A percentile compares a stretch with the other conserved stretches of the same genome.
phyloP scores from a whole-genome alignment of 177 flowering plant genomes.

The Vitis hybrid region DNA sequence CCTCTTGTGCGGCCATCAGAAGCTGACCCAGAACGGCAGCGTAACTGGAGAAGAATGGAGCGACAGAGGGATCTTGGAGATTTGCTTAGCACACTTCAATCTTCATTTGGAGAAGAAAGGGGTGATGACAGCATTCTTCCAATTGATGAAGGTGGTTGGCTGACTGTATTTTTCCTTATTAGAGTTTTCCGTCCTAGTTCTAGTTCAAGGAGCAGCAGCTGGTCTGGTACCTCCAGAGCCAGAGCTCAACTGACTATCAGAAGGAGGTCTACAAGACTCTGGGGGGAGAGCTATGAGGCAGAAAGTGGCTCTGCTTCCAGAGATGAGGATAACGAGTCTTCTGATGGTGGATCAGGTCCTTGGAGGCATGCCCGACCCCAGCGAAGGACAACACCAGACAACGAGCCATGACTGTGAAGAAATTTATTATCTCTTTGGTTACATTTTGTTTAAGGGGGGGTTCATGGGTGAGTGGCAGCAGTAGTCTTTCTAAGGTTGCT shows the following conservation, averaged over 20 bases:
- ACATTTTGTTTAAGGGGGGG: background rate
- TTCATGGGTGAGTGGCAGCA: background rate
- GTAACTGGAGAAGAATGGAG: conserved; percentile 79
- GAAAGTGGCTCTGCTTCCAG: conserved; percentile 40
- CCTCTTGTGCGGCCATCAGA: conserved; percentile 73
- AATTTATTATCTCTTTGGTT: background rate
- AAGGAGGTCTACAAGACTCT: conserved; percentile 45
- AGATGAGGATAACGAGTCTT: conserved; percentile 44
- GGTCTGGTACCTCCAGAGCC: conserved; percentile 51
- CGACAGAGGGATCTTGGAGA: conserved; percentile 82
- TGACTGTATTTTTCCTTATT: conserved; percentile 59
- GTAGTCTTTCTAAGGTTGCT: too few species aligned
- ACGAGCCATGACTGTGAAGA: conserved; percentile 19
- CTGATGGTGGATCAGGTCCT: conserved; percentile 41
- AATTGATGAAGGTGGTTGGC: conserved; percentile 49
- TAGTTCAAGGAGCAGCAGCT: conserved; percentile 40
- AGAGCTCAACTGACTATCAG: conserved; percentile 48
- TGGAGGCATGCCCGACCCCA: conserved; percentile 30
- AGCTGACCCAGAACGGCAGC: conserved; percentile 72
- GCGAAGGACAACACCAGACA: conserved; percentile 41
- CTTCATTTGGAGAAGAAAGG: conserved; percentile 57
- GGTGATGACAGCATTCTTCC: conserved; percentile 32
- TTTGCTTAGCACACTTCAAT: conserved; percentile 75
- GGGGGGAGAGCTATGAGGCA: conserved; percentile 64
- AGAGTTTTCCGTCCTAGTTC: conserved; percentile 47